Evolutionary conservation across 2,329 filamentous ascomycete genomes (phyloP).

Genomic region (Talaromyces sp.): DNA sequence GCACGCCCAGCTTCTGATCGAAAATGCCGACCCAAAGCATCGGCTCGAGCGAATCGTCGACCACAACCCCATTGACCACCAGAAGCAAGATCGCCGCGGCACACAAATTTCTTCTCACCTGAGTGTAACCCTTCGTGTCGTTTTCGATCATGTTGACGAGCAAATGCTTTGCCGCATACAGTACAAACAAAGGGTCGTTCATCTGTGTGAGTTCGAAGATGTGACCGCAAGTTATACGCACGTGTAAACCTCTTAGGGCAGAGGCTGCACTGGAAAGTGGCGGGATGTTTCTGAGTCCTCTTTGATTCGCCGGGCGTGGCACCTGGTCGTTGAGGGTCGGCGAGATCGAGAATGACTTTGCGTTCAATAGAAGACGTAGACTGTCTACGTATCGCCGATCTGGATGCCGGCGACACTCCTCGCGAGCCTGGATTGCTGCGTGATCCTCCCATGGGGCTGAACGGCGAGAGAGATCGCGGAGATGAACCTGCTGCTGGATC

Average conservation of each 20-base stretch:
- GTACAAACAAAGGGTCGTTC: constrained; percentile 96
- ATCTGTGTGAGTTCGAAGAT: constrained; percentile 92
- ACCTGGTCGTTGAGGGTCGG: constrained; percentile 77
- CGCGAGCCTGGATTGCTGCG: constrained; percentile 40
- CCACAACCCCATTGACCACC: constrained; percentile 88
- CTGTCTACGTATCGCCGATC: constrained; percentile 36
- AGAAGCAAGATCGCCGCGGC: constrained; percentile 80
- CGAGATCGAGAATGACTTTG: constrained; percentile 82
- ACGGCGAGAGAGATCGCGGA: constrained; percentile 43
- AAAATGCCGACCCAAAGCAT: constrained; percentile 91
- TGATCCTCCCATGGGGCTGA: constrained; percentile 22
- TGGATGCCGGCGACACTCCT: constrained; percentile 42
- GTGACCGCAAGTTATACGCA: constrained; percentile 92
- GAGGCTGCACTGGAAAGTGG: constrained; percentile 88
- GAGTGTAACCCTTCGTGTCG: constrained; percentile 93
- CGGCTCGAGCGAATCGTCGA: constrained; percentile 85
- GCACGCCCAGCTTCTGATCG: constrained; percentile 90
- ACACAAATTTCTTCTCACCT: constrained; percentile 98
- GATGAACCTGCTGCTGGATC: constrained; percentile 29
- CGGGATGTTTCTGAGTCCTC: constrained; percentile 93
- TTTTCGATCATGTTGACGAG: constrained; percentile 94
- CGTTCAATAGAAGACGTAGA: constrained; percentile 50
- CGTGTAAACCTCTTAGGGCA: constrained; percentile 95
- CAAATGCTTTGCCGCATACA: constrained; percentile 94
- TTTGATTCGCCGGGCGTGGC: constrained; percentile 59